phyloP scores from a whole-genome alignment of 2,329 filamentous ascomycete species.

The Dichotomopilus funicola region DNA sequence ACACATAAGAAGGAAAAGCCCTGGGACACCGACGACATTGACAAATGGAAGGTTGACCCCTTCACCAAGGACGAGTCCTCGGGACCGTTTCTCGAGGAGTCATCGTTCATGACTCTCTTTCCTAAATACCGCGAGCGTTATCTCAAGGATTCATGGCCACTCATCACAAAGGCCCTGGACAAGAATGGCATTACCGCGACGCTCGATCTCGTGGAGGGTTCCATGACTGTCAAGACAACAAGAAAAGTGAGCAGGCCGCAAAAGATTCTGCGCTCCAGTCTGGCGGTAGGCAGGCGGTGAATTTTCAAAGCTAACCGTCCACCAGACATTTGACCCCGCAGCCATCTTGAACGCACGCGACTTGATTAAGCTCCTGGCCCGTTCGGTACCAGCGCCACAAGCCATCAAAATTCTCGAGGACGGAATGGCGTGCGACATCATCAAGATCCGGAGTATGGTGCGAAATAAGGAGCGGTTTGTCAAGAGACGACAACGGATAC shows the following conservation, averaged over 20 bases:
- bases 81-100: slow-evolving; percentile 88
- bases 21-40: slow-evolving; percentile 94
- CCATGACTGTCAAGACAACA: slow-evolving; percentile 95
- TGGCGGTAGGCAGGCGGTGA: no score
- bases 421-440: slow-evolving; percentile 84
- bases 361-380: slow-evolving; percentile 83
- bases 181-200: slow-evolving; percentile 85
- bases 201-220: slow-evolving; percentile 89
- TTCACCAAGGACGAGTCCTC: slow-evolving; percentile 69
- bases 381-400: slow-evolving; percentile 88
- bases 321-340: slow-evolving; percentile 73
- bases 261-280: slow-evolving; percentile 29
- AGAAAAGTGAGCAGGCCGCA: slow-evolving; percentile 51
- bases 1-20: slow-evolving; percentile 86
- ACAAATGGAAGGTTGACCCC: slow-evolving; percentile 89
- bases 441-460: slow-evolving; percentile 88
- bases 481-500: slow-evolving; percentile 85
- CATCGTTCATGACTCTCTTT: slow-evolving; percentile 79
- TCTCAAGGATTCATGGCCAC: slow-evolving; percentile 85
- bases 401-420: slow-evolving; percentile 93
- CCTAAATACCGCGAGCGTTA: slow-evolving; percentile 97
- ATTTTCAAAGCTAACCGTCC: slow-evolving; percentile 21
- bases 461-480: slow-evolving; percentile 93
- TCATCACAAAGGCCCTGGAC: slow-evolving; percentile 80
- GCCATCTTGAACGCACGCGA: slow-evolving; percentile 91